Evolutionary conservation across 2,329 filamentous ascomycete species (phyloP).

Genomic region (Fusarium tuaranense): DNA sequence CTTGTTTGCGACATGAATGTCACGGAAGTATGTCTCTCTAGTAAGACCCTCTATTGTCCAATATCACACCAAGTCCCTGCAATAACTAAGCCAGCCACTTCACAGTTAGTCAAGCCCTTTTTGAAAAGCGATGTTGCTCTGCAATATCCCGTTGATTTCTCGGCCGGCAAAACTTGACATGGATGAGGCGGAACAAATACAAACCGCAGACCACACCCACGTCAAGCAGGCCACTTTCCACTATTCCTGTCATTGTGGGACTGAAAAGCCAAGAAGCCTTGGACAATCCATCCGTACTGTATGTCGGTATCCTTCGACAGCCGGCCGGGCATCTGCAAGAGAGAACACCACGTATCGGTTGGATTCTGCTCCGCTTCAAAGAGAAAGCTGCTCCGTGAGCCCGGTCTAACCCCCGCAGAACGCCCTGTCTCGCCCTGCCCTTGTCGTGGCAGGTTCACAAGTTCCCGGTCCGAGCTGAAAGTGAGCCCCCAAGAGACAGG

Average conservation of each 20-base stretch:
- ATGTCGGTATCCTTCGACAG: not conserved
- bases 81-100: not conserved
- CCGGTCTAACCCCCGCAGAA: constrained; percentile 4
- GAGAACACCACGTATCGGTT: not conserved
- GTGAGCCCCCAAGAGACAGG: not conserved
- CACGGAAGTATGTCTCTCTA: not conserved
- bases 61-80: not conserved
- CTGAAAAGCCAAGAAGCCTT: not conserved
- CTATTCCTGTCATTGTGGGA: not conserved
- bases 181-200: constrained; percentile 2
- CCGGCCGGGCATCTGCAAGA: not conserved
- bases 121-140: constrained; percentile 1
- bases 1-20: not conserved
- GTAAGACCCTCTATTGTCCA: not conserved
- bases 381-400: not conserved
- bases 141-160: not conserved
- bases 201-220: not conserved
- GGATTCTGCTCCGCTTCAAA: not conserved
- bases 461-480: not conserved
- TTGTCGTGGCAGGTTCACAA: not conserved
- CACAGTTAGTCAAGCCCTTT: not conserved
- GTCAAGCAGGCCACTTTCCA: constrained; percentile 7
- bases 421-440: constrained; percentile 10
- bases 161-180: not conserved
- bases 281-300: not conserved